A percentile compares a stretch with the other conserved stretches of the same genome.
phyloP scores from a whole-genome alignment of 768 basidiomycete genomes.

The Lactarius pseudohatsudake region DNA sequence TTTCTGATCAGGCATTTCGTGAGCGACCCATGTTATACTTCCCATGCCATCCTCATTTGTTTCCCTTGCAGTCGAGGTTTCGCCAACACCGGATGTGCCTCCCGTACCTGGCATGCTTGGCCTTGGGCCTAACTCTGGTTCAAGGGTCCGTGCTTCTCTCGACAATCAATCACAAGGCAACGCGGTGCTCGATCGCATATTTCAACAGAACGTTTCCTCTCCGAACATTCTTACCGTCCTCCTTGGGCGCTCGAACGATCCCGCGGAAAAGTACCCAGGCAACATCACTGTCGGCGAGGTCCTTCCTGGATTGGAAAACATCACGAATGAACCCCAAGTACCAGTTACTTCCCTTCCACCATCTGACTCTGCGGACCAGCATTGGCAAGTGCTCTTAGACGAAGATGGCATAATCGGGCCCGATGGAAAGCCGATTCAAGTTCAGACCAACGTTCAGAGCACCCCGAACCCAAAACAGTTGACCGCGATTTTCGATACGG shows the following conservation, averaged over 20 bases:
- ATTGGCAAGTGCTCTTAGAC: conserved; percentile 38
- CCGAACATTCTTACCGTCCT: conserved; percentile 37
- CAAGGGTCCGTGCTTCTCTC: conserved; percentile 25
- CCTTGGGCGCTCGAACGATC: conserved; percentile 36
- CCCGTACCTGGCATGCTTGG: conserved; percentile 35
- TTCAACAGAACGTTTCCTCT: conserved; percentile 34
- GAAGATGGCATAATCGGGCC: conserved; percentile 39
- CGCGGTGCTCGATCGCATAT: conserved; percentile 37
- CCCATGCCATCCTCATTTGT: neutral
- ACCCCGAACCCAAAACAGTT: conserved; percentile 30
- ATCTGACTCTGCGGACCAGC: conserved; percentile 30
- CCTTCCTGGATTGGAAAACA: conserved; percentile 33
- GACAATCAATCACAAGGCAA: conserved; percentile 32
- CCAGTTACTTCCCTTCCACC: conserved; percentile 28
- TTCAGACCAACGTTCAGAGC: conserved; percentile 29
- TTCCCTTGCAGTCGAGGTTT: conserved; percentile 16
- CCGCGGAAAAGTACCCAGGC: conserved; percentile 32
- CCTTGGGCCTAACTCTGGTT: conserved; percentile 36
- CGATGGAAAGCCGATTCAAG: conserved; percentile 34
- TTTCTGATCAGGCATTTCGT: conserved; percentile 36
- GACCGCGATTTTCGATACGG: conserved; percentile 35
- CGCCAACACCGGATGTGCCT: conserved; percentile 25
- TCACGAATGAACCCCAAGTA: conserved; percentile 34
- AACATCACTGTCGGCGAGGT: conserved; percentile 37
- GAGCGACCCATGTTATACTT: conserved; percentile 8